Evolutionary conservation across 441 rosid species (phyloP).

Genomic region (Pelargonium fulgidum): DNA sequence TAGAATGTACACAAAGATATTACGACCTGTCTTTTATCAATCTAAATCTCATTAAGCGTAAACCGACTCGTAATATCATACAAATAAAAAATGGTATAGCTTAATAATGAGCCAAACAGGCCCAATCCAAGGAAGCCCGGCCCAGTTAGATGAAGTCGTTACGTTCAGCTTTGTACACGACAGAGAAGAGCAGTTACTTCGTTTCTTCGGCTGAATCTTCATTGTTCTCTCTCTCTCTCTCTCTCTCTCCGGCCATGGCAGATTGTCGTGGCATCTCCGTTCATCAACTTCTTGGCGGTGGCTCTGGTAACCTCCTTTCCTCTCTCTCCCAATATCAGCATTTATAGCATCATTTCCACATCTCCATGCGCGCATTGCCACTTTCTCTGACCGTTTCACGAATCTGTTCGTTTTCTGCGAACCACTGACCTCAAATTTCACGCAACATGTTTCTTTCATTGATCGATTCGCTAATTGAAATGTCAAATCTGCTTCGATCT

Average conservation of each 20-base stretch:
- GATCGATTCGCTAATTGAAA: neutral
- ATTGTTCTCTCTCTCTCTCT: neutral
- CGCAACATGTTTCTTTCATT: neutral
- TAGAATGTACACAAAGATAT: too few species aligned
- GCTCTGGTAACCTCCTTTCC: slow-evolving; percentile 41
- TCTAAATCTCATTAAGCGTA: too few species aligned
- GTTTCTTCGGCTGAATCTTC: neutral
- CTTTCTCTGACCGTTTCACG: neutral
- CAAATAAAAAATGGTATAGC: too few species aligned
- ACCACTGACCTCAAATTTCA: neutral
- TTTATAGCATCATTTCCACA: neutral
- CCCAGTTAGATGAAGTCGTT: neutral
- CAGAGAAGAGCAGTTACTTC: neutral
- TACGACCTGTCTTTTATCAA: too few species aligned
- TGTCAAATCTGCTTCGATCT: neutral
- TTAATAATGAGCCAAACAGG: neutral
- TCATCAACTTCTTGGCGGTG: slow-evolving; percentile 57
- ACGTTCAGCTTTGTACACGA: neutral
- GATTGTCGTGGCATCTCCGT: slow-evolving; percentile 44
- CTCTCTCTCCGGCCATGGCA: slow-evolving; percentile 35
- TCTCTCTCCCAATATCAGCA: slow-evolving; percentile 1
- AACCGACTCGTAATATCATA: too few species aligned
- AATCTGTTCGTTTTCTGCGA: neutral
- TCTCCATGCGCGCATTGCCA: neutral
- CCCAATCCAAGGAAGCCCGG: neutral